Evolutionary conservation across 1,139 yeast species (phyloP).

Genomic region (Protomyces arabidopsidicola): DNA sequence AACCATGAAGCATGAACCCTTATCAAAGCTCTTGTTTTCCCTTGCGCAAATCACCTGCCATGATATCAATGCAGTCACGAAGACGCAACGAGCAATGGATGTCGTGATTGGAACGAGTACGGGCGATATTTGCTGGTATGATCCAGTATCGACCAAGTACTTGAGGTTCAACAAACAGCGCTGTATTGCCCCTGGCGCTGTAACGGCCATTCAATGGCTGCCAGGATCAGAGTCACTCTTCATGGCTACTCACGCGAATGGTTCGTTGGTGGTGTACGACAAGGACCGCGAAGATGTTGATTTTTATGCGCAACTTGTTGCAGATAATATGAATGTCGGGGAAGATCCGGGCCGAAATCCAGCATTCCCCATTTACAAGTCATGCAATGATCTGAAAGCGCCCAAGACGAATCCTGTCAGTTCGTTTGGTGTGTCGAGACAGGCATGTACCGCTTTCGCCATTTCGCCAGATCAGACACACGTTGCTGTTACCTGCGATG

Average conservation of each 20-base stretch:
- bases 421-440: conserved; percentile 58
- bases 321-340: neutral
- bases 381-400: conserved; percentile 32
- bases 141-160: conserved; percentile 47
- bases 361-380: conserved; percentile 31
- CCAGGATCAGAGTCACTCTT: conserved; percentile 43
- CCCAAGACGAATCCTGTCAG: conserved; percentile 48
- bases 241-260: conserved; percentile 45
- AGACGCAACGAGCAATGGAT: conserved; percentile 46
- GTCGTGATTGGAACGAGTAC: conserved; percentile 50
- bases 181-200: conserved; percentile 41
- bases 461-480: conserved; percentile 48
- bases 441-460: conserved; percentile 52
- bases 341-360: conserved; percentile 29
- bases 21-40: conserved; percentile 43
- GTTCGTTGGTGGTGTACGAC: conserved; percentile 43
- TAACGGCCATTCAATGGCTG: conserved; percentile 44
- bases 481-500: conserved; percentile 57
- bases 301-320: conserved; percentile 3
- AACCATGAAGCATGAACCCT: conserved; percentile 39
- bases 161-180: conserved; percentile 49
- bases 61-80: conserved; percentile 41
- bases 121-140: conserved; percentile 57
- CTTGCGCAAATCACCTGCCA: conserved; percentile 45
- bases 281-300: conserved; percentile 44